Evolutionary conservation across 306 rosid species (phyloP), one percentile per base, ranked within the genome.

Genomic region (Abrus pulchellus): DNA sequence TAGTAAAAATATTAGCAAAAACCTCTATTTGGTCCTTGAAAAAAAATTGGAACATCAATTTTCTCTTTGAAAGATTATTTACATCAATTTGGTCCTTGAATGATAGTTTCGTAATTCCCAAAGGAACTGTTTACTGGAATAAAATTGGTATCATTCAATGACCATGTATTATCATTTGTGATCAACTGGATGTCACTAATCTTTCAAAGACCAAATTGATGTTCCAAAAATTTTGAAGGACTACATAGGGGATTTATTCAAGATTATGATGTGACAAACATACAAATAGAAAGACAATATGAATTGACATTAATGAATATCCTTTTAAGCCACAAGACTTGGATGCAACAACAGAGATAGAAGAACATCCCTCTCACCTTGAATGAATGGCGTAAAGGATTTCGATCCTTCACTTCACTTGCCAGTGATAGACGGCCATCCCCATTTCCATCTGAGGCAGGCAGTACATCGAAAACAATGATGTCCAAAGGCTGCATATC

Each of bases 401-500:
- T 95, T 44, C 87, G 89, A 77, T 95, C 98, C 83, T 88, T 90
- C 82, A 89, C 64, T 87, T 96, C 97, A 72, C 80, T 85, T 2
- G 99, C 99, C 78, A 93, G 82, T 7, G 97, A 89, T 69, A 90
- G 82, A n/a, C 90, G 88, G 14, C 97, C 97, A 45, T 93, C 93
- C 75, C 91, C 95, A 86, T 96, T 93, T 68, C 90, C 89, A 87
- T 90, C 93, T 27, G 94, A 90, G 71, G 90, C 66, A 55, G 97
- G 94, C 52, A 96, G 88, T 79, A 93, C 97, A 75, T 96, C 98
- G 82, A 96, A 96, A 68, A 93, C 99, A 79, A 96, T 77, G 76
- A 96, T 96, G 84, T 96, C 99, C 76, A 93, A 72, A n/a, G 98
- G 99, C 70, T 93, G 97, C 5, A 80, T 81, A 87, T 89, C 94